Evolutionary conservation across 257 asterid genomes (phyloP).

Genomic region (Haberlea rhodopensis): DNA sequence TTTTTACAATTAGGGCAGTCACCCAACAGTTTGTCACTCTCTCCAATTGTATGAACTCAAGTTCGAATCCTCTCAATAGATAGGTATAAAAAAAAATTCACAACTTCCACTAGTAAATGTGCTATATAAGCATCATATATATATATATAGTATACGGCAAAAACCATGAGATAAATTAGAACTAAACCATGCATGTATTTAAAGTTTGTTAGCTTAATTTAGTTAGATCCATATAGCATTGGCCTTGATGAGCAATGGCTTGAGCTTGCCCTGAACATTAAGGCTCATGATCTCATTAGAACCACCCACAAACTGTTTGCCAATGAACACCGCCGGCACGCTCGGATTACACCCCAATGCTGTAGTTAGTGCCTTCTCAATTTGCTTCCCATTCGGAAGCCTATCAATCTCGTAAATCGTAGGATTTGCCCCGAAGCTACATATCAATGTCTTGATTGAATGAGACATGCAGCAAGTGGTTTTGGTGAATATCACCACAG

Average conservation of each 20-base stretch:
- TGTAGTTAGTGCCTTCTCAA: slow-evolving; percentile 44
- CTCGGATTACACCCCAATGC: slow-evolving; percentile 52
- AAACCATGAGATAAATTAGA: no score
- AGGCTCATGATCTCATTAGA: slow-evolving; percentile 65
- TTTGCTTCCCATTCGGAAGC: slow-evolving; percentile 37
- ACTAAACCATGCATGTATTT: background rate
- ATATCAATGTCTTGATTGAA: slow-evolving; percentile 37
- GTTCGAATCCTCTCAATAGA: no score
- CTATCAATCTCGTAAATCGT: slow-evolving; percentile 42
- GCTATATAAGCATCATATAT: no score
- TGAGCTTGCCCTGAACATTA: slow-evolving; percentile 46
- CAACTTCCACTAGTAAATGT: no score
- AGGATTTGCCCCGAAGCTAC: slow-evolving; percentile 61
- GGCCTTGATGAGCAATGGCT: slow-evolving; percentile 53
- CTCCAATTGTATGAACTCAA: no score
- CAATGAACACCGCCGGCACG: slow-evolving; percentile 66
- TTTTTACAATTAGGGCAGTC: no score
- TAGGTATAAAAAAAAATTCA: no score
- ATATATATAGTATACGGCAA: no score
- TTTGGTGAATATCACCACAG: slow-evolving; percentile 67
- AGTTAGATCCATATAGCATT: slow-evolving; percentile 58
- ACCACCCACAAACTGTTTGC: slow-evolving; percentile 52
- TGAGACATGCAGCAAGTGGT: slow-evolving; percentile 60
- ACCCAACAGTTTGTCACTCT: no score
- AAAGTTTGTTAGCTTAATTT: background rate